Evolutionary conservation across 768 basidiomycete species (phyloP), one percentile per base, ranked within the genome.

Genomic region (Termitomyces bulborhizus): DNA sequence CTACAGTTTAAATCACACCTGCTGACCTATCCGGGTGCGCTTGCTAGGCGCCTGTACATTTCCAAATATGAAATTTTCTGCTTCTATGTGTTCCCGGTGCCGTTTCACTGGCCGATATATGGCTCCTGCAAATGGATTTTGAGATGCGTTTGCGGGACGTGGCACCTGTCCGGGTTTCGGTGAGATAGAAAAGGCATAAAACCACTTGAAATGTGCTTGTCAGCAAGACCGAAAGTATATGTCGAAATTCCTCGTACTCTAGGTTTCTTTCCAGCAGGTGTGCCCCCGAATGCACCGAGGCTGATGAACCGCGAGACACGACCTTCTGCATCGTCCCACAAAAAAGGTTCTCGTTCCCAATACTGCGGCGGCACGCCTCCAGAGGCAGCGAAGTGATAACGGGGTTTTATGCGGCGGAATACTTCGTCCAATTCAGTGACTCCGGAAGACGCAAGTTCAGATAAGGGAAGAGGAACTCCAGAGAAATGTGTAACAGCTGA

Each of bases 271-370:
- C 77, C 80, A 7, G 76, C 70, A 1, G 73, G 66, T 55, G 75
- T 80, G 7, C 81, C 84, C 16, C 92, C 93, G 66, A 98, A 90
- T n/a, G 87, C 78, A 36, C 93, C 97, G 7, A 99, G 75, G 57
- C 88, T 86, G 43, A 99, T 79, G 59, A 96, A 95, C 39, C 93
- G 77, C 31, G 86, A 83, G 40, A 88, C 72, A 32, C 91, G 80
- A 18, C 76, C 79, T 27, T 73, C 73, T 50, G 86, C 84, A 36
- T 85, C 85, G 42, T 83, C 81, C 94, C 94, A 98, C 4, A 80
- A 68, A 66, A 86, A 96, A 1, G 97, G 95, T 56, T 98, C 94
- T 51, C 95, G 76, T 68, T 99, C 97, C 94, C 95, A 98, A 67
- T 97, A 99, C 51, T 78, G 79, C 0, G 88, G 78, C 13, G 81